Evolutionary conservation across 257 asterid genomes (phyloP).

Genomic region (Solanum virginianum): DNA sequence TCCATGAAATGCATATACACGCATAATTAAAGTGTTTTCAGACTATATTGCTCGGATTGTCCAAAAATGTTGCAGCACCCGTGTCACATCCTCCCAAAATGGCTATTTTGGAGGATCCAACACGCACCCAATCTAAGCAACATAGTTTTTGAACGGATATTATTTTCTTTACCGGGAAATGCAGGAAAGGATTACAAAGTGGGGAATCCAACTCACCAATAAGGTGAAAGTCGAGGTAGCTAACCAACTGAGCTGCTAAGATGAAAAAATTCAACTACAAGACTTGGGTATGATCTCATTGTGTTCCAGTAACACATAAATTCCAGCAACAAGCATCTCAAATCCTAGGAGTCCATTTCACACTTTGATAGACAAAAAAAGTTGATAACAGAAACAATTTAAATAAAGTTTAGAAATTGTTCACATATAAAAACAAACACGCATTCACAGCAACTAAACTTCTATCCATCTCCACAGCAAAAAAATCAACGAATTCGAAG

Average conservation of each 20-base stretch:
- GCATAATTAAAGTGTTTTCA: neutral
- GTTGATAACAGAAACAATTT: neutral
- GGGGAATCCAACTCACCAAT: neutral
- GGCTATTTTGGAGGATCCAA: neutral
- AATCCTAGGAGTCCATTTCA: neutral
- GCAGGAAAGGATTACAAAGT: neutral
- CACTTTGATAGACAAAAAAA: neutral
- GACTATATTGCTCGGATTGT: neutral
- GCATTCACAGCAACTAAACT: neutral
- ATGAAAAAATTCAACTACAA: neutral
- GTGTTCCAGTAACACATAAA: neutral
- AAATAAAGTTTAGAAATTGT: neutral
- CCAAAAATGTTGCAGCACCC: neutral
- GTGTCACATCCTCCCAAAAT: neutral
- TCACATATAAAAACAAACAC: neutral
- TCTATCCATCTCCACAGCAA: neutral
- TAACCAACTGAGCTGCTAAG: neutral
- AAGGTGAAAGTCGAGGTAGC: neutral
- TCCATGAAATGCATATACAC: neutral
- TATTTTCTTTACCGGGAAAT: neutral
- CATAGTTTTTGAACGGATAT: neutral
- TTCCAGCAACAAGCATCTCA: neutral
- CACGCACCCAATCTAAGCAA: neutral
- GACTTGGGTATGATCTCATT: neutral
- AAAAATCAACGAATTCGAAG: neutral